Base-by-base conservation (phyloP, 2,329 filamentous ascomycete species). In the Hypocreales sp. region DNA sequence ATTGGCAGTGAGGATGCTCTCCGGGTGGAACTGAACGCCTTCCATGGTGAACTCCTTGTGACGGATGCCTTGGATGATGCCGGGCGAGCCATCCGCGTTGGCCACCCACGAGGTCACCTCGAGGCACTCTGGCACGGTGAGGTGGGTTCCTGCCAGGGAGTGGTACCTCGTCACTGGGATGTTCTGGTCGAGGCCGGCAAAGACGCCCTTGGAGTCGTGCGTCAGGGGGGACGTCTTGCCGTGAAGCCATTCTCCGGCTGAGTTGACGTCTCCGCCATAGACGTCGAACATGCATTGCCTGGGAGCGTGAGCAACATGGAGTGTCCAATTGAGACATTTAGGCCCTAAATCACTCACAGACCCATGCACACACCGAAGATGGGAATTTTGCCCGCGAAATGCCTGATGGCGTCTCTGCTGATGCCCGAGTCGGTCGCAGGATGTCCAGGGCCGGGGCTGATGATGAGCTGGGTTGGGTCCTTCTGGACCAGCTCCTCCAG, bases 351-450 rank as follows among this genome's bases (percentile, higher is more conserved):
- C 10, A 67, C 74, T 64, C 53, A 80, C 74, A 94, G 78, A 40
- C 90, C 90, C 87, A 98, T 95, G 48, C 90, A 98, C 17, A 98
- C 90, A n/a, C 90, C 90, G 28, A 98, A 71, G 10, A 98, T 73
- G 8, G 90, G 90, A 26, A 98, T 81, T 56, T 93, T 95, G 40
- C 90, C 90, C 17, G 79, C 74, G 52, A 95, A 98, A 51, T 94
- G 66, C 42, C 73, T 66, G 45, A 98, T 93, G 22, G 83, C 86
- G 53, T 82, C 82, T 47, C 83, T 83, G 53, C 86, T 94, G 45
- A 98, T 72, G 31, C 90, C 92, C 13, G 90, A 86, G 56, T 98
- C 92, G 25, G 75, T 84, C 39, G 71, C 64, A 22, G 90, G 90
- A 56, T 98, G 92, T 20, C 90, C 90, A 8, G 90, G 92, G 2